Percentiles rank a stretch among this genome's conserved stretches.
phyloP scores from a whole-genome alignment of 768 basidiomycete genomes.

The Lactifluus subvellereus region DNA sequence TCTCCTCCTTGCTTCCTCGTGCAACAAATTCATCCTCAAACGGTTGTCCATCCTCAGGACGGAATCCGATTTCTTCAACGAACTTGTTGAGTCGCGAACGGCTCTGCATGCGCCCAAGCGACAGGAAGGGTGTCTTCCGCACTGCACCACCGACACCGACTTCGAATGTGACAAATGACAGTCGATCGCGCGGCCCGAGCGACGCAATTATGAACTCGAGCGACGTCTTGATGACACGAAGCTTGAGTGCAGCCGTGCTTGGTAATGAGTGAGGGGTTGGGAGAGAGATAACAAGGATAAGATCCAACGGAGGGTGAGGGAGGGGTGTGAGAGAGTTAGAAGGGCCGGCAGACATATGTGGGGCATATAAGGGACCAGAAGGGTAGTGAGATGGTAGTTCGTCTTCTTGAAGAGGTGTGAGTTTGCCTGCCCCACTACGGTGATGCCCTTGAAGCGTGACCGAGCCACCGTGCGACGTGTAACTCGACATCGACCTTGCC shows the following conservation, averaged over 20 bases:
- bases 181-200: slow-evolving; percentile 68
- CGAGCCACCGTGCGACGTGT: slow-evolving; percentile 44
- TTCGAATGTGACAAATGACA: slow-evolving; percentile 91
- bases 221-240: slow-evolving; percentile 82
- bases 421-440: slow-evolving; percentile 18
- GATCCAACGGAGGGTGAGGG: slow-evolving; percentile 82
- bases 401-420: slow-evolving; percentile 25
- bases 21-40: slow-evolving; percentile 53
- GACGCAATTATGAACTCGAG: slow-evolving; percentile 82
- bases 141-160: slow-evolving; percentile 77
- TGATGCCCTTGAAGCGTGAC: slow-evolving; percentile 17
- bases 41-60: slow-evolving; percentile 33
- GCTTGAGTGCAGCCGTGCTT: slow-evolving; percentile 78
- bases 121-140: slow-evolving; percentile 91
- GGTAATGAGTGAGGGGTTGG: slow-evolving; percentile 67
- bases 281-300: slow-evolving; percentile 87
- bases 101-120: slow-evolving; percentile 61
- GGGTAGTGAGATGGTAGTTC: slow-evolving; percentile 16
- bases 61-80: slow-evolving; percentile 58
- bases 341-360: slow-evolving; percentile 66
- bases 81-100: slow-evolving; percentile 67
- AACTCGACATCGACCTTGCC: slow-evolving; percentile 66
- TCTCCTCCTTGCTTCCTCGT: slow-evolving; percentile 78
- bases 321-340: slow-evolving; percentile 78
- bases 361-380: slow-evolving; percentile 28